Base-by-base conservation (phyloP, 257 asterid genomes). In the Forsythia suspensa region DNA sequence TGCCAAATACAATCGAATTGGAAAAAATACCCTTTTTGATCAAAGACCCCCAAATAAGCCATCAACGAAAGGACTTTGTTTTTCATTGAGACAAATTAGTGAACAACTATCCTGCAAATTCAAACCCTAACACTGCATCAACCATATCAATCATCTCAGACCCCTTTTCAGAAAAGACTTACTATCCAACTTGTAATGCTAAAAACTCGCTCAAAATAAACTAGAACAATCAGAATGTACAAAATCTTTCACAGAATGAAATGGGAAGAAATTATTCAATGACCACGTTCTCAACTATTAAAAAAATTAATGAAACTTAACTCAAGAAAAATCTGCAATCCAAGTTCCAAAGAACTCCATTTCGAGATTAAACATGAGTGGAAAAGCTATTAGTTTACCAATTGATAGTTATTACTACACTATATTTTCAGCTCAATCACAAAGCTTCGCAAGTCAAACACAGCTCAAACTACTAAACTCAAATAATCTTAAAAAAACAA, bases 1-100 rank as follows among this genome's bases (percentile, higher is more conserved):
- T 94, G 84, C 67, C 73, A 84, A 10, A 83, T 70, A 72, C 72
- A 82, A 80, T 71, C 55, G 78, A 81, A 82, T 67, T 81, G 7
- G 59, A 43, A 42, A 36, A 80, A 44, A 5, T 6, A 37, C 69
- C 75, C 55, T 57, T 63, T 71, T 15, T 48, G 13, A 18, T 16
- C 44, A 73, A 37, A 70, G 11, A 57, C 72, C 59, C 48, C 41
- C 7, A 65, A 46, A 51, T 37, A 75, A 73, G 29, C 71, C 46
- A 82, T 76, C 63, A 57, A 73, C 80, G 37, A 1, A 51, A 70
- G 39, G 55, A 77, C 76, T 70, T 76, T 29, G 16, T 74, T 44
- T 73, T 57, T 74, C 74, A 55, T 39, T 61, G 66, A 67, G 79
- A 72, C 70, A 84, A 74, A 76, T 48, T 73, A 78, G 71, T 16